Evolutionary conservation across 805 yeast species (phyloP).

Genomic region (Lipomyces orientalis): DNA sequence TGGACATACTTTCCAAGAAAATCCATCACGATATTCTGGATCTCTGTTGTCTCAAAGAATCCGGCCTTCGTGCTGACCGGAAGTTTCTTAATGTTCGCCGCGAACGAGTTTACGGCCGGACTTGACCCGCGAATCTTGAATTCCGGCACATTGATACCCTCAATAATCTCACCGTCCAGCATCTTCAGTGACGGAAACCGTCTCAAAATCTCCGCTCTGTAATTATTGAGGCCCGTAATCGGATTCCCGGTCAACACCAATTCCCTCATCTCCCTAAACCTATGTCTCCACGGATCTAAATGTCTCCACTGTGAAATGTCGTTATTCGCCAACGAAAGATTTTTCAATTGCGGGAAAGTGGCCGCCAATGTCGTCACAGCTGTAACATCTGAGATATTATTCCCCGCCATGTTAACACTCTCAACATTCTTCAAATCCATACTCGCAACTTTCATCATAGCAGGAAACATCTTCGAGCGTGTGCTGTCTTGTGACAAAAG

Average conservation of each 20-base stretch:
- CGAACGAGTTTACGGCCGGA: conserved; percentile 28
- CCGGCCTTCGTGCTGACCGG: conserved; percentile 57
- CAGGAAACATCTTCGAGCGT: conserved; percentile 75
- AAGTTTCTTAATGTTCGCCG: conserved; percentile 37
- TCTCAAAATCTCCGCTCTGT: conserved; percentile 66
- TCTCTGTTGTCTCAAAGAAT: conserved; percentile 80
- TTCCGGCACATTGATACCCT: conserved; percentile 65
- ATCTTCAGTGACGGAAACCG: conserved; percentile 80
- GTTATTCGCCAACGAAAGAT: conserved; percentile 81
- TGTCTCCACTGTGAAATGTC: conserved; percentile 61
- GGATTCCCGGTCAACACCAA: conserved; percentile 83
- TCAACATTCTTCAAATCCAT: conserved; percentile 31
- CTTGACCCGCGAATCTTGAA: conserved; percentile 2
- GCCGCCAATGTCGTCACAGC: conserved; percentile 68
- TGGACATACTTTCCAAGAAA: conserved; percentile 57
- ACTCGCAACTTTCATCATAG: conserved; percentile 53
- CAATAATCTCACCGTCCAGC: conserved; percentile 75
- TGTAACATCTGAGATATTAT: conserved; percentile 66
- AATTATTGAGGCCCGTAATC: conserved; percentile 47
- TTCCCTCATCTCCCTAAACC: conserved; percentile 75
- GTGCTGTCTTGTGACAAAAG: conserved; percentile 66
- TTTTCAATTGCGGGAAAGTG: conserved; percentile 75
- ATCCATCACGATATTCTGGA: conserved; percentile 73
- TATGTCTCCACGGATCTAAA: conserved; percentile 78
- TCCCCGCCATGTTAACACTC: conserved; percentile 58